A percentile compares a stretch with the other conserved stretches of the same genome.
These are phyloP conservation scores for Hymenoscyphus fructigenus DNA, from an alignment of 2,329 filamentous ascomycete genomes.

Conservation along the genomic window DNA sequence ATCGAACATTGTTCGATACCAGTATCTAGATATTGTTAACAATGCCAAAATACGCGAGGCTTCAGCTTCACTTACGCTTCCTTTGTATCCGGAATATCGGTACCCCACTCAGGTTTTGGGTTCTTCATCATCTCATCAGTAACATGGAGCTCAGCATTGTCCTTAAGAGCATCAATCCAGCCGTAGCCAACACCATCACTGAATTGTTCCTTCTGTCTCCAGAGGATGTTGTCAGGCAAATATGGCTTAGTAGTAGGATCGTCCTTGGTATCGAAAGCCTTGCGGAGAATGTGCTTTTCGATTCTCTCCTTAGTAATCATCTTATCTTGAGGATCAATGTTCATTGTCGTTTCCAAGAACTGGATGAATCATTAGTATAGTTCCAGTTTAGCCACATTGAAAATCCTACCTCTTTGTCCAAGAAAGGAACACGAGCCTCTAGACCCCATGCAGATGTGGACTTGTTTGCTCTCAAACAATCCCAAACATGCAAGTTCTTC, in stretches of 20 bases:
- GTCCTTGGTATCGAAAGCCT: constrained; percentile 92
- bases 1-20: constrained; percentile 98
- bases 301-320: constrained; percentile 75
- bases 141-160: constrained; percentile 83
- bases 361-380: constrained; percentile 38
- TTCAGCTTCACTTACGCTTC: constrained; percentile 68
- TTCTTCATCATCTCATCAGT: constrained; percentile 98
- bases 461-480: constrained; percentile 98
- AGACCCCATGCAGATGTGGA: constrained; percentile 97
- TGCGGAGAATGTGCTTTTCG: constrained; percentile 97
- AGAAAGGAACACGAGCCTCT: constrained; percentile 94
- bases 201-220: constrained; percentile 99
- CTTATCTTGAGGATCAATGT: constrained; percentile 91
- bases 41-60: neutral
- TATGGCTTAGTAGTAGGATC: constrained; percentile 80
- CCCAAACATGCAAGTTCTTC: constrained; percentile 94
- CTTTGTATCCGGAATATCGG: constrained; percentile 91
- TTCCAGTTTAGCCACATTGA: neutral
- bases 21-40: constrained; percentile 60
- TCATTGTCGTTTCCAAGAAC: constrained; percentile 92
- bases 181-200: constrained; percentile 97
- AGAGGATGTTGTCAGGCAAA: constrained; percentile 93
- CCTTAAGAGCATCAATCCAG: constrained; percentile 97
- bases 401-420: constrained; percentile 76
- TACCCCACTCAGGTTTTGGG: constrained; percentile 94